Evolutionary conservation across 176 grass and related monocot species (phyloP), one percentile per base, ranked within the genome.

Genomic region (Panicum miliaceum): DNA sequence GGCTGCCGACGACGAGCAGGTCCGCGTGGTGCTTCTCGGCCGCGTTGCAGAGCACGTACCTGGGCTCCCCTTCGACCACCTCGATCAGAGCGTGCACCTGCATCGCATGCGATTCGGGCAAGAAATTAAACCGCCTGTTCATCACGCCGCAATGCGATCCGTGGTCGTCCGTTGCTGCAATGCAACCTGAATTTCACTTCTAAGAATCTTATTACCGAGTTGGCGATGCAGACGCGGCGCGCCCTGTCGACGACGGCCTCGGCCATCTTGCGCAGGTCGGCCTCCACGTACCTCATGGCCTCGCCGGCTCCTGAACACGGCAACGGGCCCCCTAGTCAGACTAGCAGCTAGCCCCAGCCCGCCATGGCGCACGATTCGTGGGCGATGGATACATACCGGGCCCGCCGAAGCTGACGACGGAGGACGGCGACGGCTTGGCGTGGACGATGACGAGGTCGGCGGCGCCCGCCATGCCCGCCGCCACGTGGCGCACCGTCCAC

Each of bases 381-480:
- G 0, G 36, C 9, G 72, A 10, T 11, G 13, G 1, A 19, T 51
- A 12, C 41, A 53, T 57, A 94, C 92, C 86, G 0, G 86, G 66
- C 5, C 81, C 87, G 76, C 87, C 53, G 71, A 85, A 77, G 77
- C 16, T 64, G 43, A 85, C 77, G 22, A 94, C 81, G 45, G 89
- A 84, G 77, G 89, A 81, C 32, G 92, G 66, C 20, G 77, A 64
- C 8, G 87, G 87, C 89, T 94, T 94, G 80, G 83, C 92, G 82
- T 94, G 86, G 58, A 94, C 80, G 85, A 94, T 45, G 72, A 94
- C 89, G 34, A 94, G 92, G 25, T 89, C 87, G 71, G 70, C 81
- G 1, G 7, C 75, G 59, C 59, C 80, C 0, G 37, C 59, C 63
- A 59, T 58, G 79, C 42, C 65, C 51, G 54, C 3, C 45, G 72